A percentile compares a stretch with the other conserved stretches of the same genome.
Evolutionary conservation across 2,329 filamentous ascomycete species (phyloP).

Genomic region (Exutisphaerella laricina): DNA sequence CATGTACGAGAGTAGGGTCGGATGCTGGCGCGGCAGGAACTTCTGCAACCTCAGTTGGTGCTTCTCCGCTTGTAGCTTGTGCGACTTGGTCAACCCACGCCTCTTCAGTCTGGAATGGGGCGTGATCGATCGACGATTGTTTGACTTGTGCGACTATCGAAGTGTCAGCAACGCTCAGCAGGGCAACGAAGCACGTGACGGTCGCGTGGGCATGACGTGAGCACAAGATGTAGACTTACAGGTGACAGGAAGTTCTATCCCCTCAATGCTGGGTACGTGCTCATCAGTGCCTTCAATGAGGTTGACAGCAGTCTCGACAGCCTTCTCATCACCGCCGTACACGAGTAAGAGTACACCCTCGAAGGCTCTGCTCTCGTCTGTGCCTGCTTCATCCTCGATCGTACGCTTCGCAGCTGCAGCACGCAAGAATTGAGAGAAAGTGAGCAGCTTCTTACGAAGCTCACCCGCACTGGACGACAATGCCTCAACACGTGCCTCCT

Average conservation of each 20-base stretch:
- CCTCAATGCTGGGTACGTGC: constrained; percentile 58
- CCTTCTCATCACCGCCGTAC: constrained; percentile 70
- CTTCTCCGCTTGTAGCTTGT: constrained; percentile 37
- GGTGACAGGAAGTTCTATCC: constrained; percentile 61
- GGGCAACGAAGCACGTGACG: constrained; percentile 17
- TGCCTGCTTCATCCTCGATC: constrained; percentile 59
- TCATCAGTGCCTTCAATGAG: constrained; percentile 68
- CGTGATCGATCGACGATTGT: constrained; percentile 40
- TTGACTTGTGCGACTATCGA: constrained; percentile 35
- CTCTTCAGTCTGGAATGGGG: constrained; percentile 51
- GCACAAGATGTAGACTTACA: constrained; percentile 53
- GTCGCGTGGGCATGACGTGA: neutral
- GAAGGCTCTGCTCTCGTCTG: constrained; percentile 72
- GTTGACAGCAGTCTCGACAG: constrained; percentile 69
- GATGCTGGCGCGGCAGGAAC: constrained; percentile 37
- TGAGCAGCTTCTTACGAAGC: constrained; percentile 58
- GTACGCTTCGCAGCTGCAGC: constrained; percentile 70
- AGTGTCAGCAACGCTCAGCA: constrained; percentile 6
- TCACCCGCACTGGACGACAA: constrained; percentile 43
- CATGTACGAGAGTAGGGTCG: constrained; percentile 64
- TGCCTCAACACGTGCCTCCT: constrained; percentile 52
- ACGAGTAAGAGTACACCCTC: constrained; percentile 74
- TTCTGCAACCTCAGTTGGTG: constrained; percentile 9
- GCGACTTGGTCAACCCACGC: constrained; percentile 46
- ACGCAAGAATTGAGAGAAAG: constrained; percentile 72